phyloP scores from a whole-genome alignment of 1,284 basidiomycete genomes.

The Cryptococcus sp. region DNA sequence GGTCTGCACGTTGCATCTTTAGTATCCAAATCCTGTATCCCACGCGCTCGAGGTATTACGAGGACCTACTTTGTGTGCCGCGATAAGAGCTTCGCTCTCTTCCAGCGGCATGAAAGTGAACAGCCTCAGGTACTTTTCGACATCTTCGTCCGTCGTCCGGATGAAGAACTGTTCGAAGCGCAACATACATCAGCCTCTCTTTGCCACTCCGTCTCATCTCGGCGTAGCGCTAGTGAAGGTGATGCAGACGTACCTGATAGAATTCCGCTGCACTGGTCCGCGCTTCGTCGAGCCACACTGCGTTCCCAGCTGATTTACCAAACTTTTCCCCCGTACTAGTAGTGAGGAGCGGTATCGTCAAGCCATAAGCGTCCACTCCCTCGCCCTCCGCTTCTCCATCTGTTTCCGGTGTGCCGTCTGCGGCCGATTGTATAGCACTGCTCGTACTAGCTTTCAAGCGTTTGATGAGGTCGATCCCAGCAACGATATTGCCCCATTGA shows the following conservation, averaged over 20 bases:
- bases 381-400: conserved; percentile 38
- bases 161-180: conserved; percentile 74
- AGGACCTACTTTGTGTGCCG: conserved; percentile 56
- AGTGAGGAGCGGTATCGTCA: conserved; percentile 93
- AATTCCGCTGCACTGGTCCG: conserved; percentile 85
- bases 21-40: background rate
- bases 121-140: conserved; percentile 74
- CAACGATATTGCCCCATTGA: conserved; percentile 98
- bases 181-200: background rate
- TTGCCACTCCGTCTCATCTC: background rate
- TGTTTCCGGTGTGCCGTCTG: conserved; percentile 6
- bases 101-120: conserved; percentile 75
- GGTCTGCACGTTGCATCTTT: conserved; percentile 47
- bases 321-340: conserved; percentile 91
- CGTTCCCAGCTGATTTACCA: conserved; percentile 95
- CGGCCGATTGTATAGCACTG: background rate
- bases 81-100: conserved; percentile 64
- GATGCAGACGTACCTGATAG: conserved; percentile 70
- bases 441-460: conserved; percentile 41
- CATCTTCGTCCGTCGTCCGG: conserved; percentile 76
- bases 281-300: conserved; percentile 78
- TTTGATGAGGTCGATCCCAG: conserved; percentile 84
- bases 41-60: background rate
- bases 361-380: conserved; percentile 67
- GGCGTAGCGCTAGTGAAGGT: too few species aligned